These are phyloP conservation scores for Fusarium ramigenum DNA, from an alignment of 2,329 filamentous ascomycete species.

Conservation along the genomic window DNA sequence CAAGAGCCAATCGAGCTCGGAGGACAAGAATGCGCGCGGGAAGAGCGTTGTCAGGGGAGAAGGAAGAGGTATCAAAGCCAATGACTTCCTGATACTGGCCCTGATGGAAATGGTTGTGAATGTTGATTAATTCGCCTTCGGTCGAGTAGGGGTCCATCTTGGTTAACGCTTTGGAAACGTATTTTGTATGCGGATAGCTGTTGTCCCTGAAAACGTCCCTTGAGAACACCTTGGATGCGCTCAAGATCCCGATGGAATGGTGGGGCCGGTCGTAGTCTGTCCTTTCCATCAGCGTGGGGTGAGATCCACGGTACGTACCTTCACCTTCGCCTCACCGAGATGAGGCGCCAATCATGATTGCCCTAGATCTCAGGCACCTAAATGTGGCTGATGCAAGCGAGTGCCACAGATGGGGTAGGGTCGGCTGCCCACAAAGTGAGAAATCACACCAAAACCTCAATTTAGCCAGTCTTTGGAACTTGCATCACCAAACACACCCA, in stretches of 20 bases:
- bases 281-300: constrained; percentile 36
- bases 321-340: constrained; percentile 29
- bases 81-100: constrained; percentile 88
- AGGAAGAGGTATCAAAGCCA: constrained; percentile 82
- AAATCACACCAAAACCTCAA: constrained; percentile 56
- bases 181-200: constrained; percentile 15
- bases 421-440: constrained; percentile 54
- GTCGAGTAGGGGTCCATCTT: constrained; percentile 76
- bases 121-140: constrained; percentile 76
- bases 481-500: constrained; percentile 55
- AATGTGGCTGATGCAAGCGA: constrained; percentile 40
- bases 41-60: constrained; percentile 81
- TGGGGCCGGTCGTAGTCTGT: constrained; percentile 42
- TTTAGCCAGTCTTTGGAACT: constrained; percentile 49
- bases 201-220: constrained; percentile 33
- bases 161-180: constrained; percentile 36
- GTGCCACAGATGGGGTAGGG: constrained; percentile 45
- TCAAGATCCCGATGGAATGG: constrained; percentile 36
- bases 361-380: constrained; percentile 39
- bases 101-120: constrained; percentile 76
- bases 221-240: constrained; percentile 47
- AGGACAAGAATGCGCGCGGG: constrained; percentile 81
- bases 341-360: constrained; percentile 36
- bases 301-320: constrained; percentile 33
- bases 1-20: constrained; percentile 84